A percentile compares a stretch with the other conserved stretches of the same genome.
phyloP scores from a whole-genome alignment of 495 filamentous ascomycete species.

The Talaromyces proteolyticus region DNA sequence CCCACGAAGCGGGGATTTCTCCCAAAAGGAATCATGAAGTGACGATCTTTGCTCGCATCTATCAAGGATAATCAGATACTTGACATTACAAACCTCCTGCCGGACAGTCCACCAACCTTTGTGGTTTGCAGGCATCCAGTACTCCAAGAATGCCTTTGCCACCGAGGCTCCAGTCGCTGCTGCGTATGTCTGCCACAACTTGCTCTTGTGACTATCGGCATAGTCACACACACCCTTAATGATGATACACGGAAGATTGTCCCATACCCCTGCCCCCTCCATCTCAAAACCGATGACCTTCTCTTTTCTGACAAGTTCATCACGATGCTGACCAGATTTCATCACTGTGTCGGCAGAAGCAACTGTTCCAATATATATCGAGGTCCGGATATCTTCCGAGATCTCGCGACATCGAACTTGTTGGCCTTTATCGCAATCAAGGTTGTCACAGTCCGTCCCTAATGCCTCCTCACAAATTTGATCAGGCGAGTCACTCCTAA shows the following conservation, averaged over 20 bases:
- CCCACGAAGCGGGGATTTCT: constrained; percentile 8
- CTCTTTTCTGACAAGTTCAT: constrained; percentile 10
- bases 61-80: not conserved
- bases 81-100: not conserved
- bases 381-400: not conserved
- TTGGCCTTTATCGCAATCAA: not conserved
- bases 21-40: not conserved
- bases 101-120: no score
- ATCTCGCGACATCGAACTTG: not conserved
- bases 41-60: not conserved
- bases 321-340: constrained; percentile 21
- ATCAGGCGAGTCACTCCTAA: not conserved
- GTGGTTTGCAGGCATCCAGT: constrained; percentile 5
- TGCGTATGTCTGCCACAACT: constrained; percentile 33
- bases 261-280: constrained; percentile 33
- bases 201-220: constrained; percentile 37
- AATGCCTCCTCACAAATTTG: not conserved
- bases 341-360: constrained; percentile 24
- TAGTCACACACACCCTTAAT: constrained; percentile 37
- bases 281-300: constrained; percentile 36
- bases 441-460: not conserved
- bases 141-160: constrained; percentile 17
- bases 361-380: constrained; percentile 17
- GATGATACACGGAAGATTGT: constrained; percentile 24
- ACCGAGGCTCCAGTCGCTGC: constrained; percentile 24